Evolutionary conservation across 768 basidiomycete species (phyloP), one percentile per base, ranked within the genome.

Genomic region (Leccinum subgranulosum): DNA sequence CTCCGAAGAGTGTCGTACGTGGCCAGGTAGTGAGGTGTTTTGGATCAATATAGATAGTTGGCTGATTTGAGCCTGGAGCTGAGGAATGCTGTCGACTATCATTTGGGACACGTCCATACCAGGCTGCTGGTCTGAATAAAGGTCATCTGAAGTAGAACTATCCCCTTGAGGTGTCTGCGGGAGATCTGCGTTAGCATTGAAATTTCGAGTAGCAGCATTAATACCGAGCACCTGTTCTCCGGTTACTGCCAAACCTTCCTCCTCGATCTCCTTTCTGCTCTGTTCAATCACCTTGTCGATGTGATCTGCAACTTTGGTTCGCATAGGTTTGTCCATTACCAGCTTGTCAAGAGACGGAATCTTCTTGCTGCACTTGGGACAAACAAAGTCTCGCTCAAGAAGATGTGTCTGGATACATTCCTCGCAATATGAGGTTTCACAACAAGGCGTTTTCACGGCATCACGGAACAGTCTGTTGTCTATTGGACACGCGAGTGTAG

Each of bases 331-430:
- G 75, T 98, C 94, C 66, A 83, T 70, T 56, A 84, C 73, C 50
- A 98, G 79, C 73, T 92, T 92, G 78, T 97, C 94, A 66, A 98
- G 76, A 34, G 90, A 94, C 3, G 87, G 81, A 59, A 98, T 84
- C 76, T 90, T 94, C 74, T 88, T 87, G 61, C 84, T 81, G 73
- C 97, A 98, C 63, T 86, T 85, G 8, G 93, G 95, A 74, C 96
- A 98, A 56, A 88, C 77, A 73, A 98, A 98, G 77, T 97, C 94
- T 74, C 92, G 86, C 72, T 98, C 96, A 61, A 96, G 83, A 51
- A 99, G 79, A 74, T 95, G 83, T 45, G 91, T 94, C 72, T 95
- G 91, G 61, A 99, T 91, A 76, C 96, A 98, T 73, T 98, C 96
- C 75, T 98, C 95, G 80, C 96, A 98, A 74, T 91, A 99, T 12